Percentiles rank a stretch among this genome's conserved stretches.
Conservation (phyloP, 2,329 filamentous ascomycete genomes). For the Arthrinium phaeospermum region DNA sequence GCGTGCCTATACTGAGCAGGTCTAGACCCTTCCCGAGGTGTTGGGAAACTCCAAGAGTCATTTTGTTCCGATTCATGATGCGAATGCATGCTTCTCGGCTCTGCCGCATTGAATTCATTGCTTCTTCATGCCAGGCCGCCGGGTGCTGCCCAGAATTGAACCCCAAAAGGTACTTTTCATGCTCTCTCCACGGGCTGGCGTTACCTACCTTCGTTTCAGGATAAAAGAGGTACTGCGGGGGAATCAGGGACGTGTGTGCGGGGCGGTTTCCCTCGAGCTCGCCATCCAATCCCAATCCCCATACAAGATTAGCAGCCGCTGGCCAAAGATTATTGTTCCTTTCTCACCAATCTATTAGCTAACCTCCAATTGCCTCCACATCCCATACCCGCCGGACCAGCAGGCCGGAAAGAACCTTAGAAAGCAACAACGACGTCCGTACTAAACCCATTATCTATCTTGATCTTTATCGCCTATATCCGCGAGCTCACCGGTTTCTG, state of each 20-base stretch:
- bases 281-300: not conserved
- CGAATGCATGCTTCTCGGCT: not conserved
- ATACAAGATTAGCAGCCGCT: not conserved
- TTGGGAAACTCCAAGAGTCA: not conserved
- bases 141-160: not conserved
- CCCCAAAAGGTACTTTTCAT: not conserved
- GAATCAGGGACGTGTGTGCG: not conserved
- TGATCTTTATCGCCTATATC: not conserved
- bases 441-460: not conserved
- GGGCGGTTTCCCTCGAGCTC: not conserved
- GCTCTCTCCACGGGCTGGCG: not conserved
- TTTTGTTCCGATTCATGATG: not conserved
- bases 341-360: not conserved
- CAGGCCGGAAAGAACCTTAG: not conserved
- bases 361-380: slow-evolving; percentile 1
- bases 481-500: not conserved
- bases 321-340: not conserved
- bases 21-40: not conserved
- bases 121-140: too few relatives aligned
- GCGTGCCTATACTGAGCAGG: not conserved
- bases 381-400: not conserved
- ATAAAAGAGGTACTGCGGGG: not conserved
- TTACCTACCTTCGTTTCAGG: not conserved
- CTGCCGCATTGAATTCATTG: too few relatives aligned
- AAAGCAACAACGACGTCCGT: not conserved